Base-by-base conservation (phyloP, 331 rosid genomes). In the Malus hybrid region DNA sequence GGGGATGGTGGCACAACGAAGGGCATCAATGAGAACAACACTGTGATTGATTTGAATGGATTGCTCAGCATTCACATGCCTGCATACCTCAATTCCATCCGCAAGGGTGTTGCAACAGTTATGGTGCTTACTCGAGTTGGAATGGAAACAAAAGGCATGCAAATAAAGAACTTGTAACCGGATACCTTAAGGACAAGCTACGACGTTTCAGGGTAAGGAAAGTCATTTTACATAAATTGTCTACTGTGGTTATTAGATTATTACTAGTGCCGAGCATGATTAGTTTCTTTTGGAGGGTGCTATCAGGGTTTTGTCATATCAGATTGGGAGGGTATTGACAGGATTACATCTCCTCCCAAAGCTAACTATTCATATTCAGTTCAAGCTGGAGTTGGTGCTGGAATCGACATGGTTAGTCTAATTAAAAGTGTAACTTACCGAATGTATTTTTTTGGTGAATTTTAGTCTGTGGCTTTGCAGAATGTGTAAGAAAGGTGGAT, bases 91-190 rank as follows among this genome's bases (percentile, higher is more conserved):
- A 79, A 84, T 57, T 75, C 93, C 48, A 75, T 87, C 53, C 70
- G 68, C 70, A 89, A 89, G 79, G 94, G 97, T 72, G 94, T 89
- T 57, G 82, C 97, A 28, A 86, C 93, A 13, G 72, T 89, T 52
- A 89, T 89, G 91, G 70, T 85, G 48, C 94, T 32, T 91, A 89
- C 85, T 86, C 93, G 2, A 91, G 94, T 83, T 89, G 89, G 91
- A 89, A 91, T 67, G 93, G 93, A 67, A 32, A 66, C 76, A 91
- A 73, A 82, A 91, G 89, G 94, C 94, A 89, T 68, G 87, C 89
- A 46, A 86, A 91, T 65, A 81, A 68, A 32, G 87, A 81, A 65
- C 93, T 89, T 50, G 67, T 87, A 79, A 78, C 91, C 15, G 86
- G 87, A 56, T 87, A 48, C 78, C 94, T 89, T 61, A 87, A 89